A percentile compares a stretch with the other conserved stretches of the same genome.
phyloP scores from a whole-genome alignment of 2,329 filamentous ascomycete species.

The Tolypocladium cylindrosporum region DNA sequence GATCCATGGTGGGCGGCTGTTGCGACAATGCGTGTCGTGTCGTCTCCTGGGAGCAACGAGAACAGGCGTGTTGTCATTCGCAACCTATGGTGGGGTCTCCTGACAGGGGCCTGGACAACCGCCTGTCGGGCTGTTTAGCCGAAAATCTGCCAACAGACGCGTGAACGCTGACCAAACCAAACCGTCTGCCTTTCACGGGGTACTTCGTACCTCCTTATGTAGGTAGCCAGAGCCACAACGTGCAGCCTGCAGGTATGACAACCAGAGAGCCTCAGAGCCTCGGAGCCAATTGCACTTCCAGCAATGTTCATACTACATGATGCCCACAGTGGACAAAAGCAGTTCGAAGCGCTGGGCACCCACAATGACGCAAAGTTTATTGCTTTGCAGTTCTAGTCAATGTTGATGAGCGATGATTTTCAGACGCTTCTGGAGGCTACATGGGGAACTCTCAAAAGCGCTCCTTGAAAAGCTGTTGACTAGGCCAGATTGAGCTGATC shows the following conservation, averaged over 20 bases:
- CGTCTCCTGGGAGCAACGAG: neutral
- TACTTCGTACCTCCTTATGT: too few relatives aligned
- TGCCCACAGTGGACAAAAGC: too few relatives aligned
- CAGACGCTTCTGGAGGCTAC: neutral
- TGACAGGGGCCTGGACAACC: neutral
- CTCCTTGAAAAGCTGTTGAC: neutral
- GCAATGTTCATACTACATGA: too few relatives aligned
- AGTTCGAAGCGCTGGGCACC: too few relatives aligned
- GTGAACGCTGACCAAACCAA: too few relatives aligned
- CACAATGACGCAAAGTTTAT: too few relatives aligned
- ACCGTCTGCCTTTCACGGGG: too few relatives aligned
- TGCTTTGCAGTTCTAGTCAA: too few relatives aligned
- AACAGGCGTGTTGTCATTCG: neutral
- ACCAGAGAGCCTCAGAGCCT: too few relatives aligned
- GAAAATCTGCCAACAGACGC: neutral
- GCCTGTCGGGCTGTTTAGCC: neutral
- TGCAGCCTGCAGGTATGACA: too few relatives aligned
- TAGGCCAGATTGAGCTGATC: neutral
- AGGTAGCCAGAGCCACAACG: too few relatives aligned
- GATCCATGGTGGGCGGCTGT: constrained; percentile 46
- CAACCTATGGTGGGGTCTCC: constrained; percentile 4
- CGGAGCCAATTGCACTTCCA: too few relatives aligned
- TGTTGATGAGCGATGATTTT: neutral
- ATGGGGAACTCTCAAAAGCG: neutral
- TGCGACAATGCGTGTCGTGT: neutral